These are phyloP conservation scores for Didymella lethalis DNA, from an alignment of 2,329 filamentous ascomycete genomes.

Conservation along the genomic window DNA sequence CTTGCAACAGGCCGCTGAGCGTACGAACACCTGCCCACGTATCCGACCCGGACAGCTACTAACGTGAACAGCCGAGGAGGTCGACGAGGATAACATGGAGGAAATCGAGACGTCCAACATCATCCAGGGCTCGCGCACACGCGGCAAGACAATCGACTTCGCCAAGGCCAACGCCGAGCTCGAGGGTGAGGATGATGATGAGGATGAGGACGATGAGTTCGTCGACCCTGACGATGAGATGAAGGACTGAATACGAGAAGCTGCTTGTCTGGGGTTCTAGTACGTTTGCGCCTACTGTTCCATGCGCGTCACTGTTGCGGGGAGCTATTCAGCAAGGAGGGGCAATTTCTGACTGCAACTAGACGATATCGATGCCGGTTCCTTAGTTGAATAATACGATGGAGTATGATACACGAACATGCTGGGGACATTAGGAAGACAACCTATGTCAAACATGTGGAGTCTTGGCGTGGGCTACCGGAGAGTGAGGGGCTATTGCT, in stretches of 20 bases:
- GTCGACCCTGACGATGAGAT: constrained; percentile 73
- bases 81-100: constrained; percentile 82
- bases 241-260: constrained; percentile 60
- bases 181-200: constrained; percentile 76
- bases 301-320: not conserved
- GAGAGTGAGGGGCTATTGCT: constrained; percentile 27
- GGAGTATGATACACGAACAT: constrained; percentile 28
- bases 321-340: not conserved
- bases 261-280: constrained; percentile 26
- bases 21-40: constrained; percentile 34
- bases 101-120: constrained; percentile 94
- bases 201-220: constrained; percentile 77
- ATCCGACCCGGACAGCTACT: constrained; percentile 18
- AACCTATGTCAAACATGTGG: constrained; percentile 21
- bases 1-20: constrained; percentile 42
- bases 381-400: constrained; percentile 13
- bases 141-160: constrained; percentile 91
- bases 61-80: constrained; percentile 61
- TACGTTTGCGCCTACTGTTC: constrained; percentile 22
- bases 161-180: constrained; percentile 86
- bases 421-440: constrained; percentile 36
- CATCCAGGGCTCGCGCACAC: constrained; percentile 77
- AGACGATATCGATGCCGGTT: constrained; percentile 30
- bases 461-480: constrained; percentile 40
- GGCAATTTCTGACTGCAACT: constrained; percentile 14